Conservation (phyloP, 2,329 filamentous ascomycete species). For the Ramularia endophylla region DNA sequence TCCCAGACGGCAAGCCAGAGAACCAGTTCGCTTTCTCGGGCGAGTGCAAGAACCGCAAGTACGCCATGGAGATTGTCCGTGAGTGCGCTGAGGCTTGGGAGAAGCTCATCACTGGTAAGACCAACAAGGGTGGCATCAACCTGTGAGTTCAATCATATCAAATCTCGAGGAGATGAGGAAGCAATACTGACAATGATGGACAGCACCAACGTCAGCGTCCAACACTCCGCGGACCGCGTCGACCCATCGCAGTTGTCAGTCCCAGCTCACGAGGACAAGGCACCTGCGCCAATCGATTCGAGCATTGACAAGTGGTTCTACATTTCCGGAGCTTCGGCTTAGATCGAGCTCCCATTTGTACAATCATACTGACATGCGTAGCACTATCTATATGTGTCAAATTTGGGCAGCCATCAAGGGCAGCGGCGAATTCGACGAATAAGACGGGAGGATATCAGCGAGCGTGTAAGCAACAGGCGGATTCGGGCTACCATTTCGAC, state of each 20-base stretch:
- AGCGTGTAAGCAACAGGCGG: too few species aligned
- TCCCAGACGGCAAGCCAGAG: slow-evolving; percentile 99
- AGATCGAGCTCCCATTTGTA: slow-evolving; percentile 18
- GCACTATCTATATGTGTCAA: too few species aligned
- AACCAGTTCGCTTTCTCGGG: slow-evolving; percentile 99
- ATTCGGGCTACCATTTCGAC: too few species aligned
- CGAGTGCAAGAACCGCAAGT: slow-evolving; percentile 99
- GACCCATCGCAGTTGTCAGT: slow-evolving; percentile 66
- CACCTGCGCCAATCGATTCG: slow-evolving; percentile 82
- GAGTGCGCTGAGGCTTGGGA: slow-evolving; percentile 98
- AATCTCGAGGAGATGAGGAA: background rate
- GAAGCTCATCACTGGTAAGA: slow-evolving; percentile 88
- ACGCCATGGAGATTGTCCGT: slow-evolving; percentile 89
- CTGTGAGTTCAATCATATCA: slow-evolving; percentile 68
- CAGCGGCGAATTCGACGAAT: too few species aligned
- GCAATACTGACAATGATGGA: slow-evolving; percentile 1
- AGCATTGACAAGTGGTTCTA: slow-evolving; percentile 99
- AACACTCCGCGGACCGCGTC: slow-evolving; percentile 67
- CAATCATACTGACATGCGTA: slow-evolving; percentile 7
- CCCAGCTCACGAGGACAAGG: slow-evolving; percentile 70
- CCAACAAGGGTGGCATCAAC: slow-evolving; percentile 67
- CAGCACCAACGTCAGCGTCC: slow-evolving; percentile 75
- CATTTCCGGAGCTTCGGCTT: slow-evolving; percentile 78
- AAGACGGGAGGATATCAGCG: too few species aligned
- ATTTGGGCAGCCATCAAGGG: too few species aligned